Base-by-base conservation (phyloP, 768 basidiomycete genomes). In the Auriscalpium vulgare region DNA sequence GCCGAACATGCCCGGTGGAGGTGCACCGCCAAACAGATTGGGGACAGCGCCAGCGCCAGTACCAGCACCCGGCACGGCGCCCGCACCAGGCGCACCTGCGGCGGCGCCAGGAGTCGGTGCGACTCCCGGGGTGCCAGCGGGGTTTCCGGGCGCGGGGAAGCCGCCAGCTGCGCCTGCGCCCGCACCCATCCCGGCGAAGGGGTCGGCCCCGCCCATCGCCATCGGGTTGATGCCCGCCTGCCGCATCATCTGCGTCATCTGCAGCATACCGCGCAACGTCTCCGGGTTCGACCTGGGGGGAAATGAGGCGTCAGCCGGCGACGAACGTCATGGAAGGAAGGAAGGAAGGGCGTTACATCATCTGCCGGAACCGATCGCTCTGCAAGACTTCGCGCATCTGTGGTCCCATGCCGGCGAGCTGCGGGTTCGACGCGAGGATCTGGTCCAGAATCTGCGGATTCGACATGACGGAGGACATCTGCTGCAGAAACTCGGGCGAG, bases 361-460 rank as follows among this genome's bases (percentile, higher is more conserved):
- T 81, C 60, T 85, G 75, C 47, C 89, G 74, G 67, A 91, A 91
- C 45, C 78, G 74, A 35, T 84, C 82, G 65, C 83, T 87, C 66
- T 87, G 85, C 71, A 92, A 88, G 47, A 89, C 75, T 57, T 86
- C 75, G 19, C 93, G 78, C 16, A 91, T 81, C 65, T 91, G 88
- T 0, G 92, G 91, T 1, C 78, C 88, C 83, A 94, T 87, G 0
- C 73, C 68, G 34, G 81, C 72, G 63, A 88, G 74, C 62, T 91
- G 83, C 0, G 95, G 94, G 69, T 92, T 89, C 52, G 80, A 79
- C 0, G 84, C 79, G 60, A 95, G 85, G 63, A 95, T 75, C 69
- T 94, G 85, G 55, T 98, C 95, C 51, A 97, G 72, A 49, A 97
- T 74, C n/a, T 82, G 84, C 0, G 95, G 95, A 64, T 95, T 88